Conservation (phyloP, 2,329 filamentous ascomycete genomes). For the Aspergillus versicolor region DNA sequence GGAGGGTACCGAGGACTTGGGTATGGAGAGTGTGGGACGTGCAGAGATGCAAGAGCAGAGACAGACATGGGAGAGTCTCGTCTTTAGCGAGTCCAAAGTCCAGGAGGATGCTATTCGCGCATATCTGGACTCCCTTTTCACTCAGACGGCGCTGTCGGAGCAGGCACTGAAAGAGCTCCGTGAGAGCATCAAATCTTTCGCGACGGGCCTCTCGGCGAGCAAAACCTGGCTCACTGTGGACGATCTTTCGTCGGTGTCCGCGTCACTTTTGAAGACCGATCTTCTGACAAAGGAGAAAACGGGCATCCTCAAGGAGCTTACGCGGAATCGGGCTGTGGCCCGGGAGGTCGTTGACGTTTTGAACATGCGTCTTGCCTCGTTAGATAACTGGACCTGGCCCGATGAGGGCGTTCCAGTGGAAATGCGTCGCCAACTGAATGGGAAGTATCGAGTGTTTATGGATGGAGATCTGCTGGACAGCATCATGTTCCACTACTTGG, state of each 20-base stretch:
- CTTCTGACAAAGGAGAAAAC: conserved; percentile 54
- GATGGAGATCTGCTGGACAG: conserved; percentile 59
- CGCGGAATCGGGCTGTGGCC: conserved; percentile 49
- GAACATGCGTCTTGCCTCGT: conserved; percentile 53
- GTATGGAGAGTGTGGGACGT: conserved; percentile 51
- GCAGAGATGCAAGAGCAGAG: conserved; percentile 56
- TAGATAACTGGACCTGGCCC: conserved; percentile 56
- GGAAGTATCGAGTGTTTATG: conserved; percentile 60
- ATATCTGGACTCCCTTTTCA: conserved; percentile 56
- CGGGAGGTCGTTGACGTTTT: conserved; percentile 57
- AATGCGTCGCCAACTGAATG: conserved; percentile 55
- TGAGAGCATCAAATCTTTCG: conserved; percentile 40
- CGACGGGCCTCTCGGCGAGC: conserved; percentile 25
- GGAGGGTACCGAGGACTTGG: conserved; percentile 29
- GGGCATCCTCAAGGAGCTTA: conserved; percentile 51
- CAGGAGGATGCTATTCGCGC: conserved; percentile 47
- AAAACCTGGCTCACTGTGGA: conserved; percentile 42
- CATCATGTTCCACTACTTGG: conserved; percentile 56
- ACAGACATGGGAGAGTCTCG: conserved; percentile 55
- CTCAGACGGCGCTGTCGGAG: conserved; percentile 37
- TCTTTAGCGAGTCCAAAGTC: conserved; percentile 51
- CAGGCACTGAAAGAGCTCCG: conserved; percentile 47
- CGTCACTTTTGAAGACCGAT: conserved; percentile 51
- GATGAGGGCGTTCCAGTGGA: conserved; percentile 46
- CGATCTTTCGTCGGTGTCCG: conserved; percentile 47